These are phyloP conservation scores for Starmera pachycereana DNA, from an alignment of 805 yeast species.

Conservation along the genomic window DNA sequence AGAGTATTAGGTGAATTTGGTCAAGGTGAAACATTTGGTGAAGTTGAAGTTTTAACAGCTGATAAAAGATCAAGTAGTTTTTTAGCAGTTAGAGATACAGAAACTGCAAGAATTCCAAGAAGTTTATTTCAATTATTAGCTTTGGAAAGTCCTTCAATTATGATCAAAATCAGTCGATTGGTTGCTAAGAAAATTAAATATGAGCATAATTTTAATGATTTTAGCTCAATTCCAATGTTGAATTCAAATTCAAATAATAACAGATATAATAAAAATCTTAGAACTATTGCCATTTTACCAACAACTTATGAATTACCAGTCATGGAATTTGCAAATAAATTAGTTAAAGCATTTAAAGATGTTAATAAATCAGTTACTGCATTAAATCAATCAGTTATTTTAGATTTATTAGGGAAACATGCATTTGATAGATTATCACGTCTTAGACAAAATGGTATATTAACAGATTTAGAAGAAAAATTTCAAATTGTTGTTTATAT, in stretches of 20 bases:
- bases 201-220: conserved; percentile 5
- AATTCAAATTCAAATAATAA: neutral
- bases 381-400: conserved; percentile 73
- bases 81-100: conserved; percentile 88
- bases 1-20: conserved; percentile 66
- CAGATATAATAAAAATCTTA: conserved; percentile 34
- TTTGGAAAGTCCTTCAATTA: conserved; percentile 75
- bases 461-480: conserved; percentile 83
- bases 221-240: neutral
- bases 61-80: conserved; percentile 57
- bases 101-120: conserved; percentile 87
- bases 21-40: conserved; percentile 92
- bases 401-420: conserved; percentile 76
- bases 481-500: conserved; percentile 84
- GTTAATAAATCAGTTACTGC: conserved; percentile 69
- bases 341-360: conserved; percentile 59
- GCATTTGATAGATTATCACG: conserved; percentile 87
- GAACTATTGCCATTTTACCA: conserved; percentile 81
- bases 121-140: conserved; percentile 80
- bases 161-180: conserved; percentile 80
- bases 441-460: conserved; percentile 77
- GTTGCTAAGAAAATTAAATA: conserved; percentile 54
- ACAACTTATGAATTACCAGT: conserved; percentile 77
- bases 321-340: conserved; percentile 65
- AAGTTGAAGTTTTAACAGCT: conserved; percentile 85